phyloP scores from a whole-genome alignment of 2,329 filamentous ascomycete genomes.

The Drechslera avenae region DNA sequence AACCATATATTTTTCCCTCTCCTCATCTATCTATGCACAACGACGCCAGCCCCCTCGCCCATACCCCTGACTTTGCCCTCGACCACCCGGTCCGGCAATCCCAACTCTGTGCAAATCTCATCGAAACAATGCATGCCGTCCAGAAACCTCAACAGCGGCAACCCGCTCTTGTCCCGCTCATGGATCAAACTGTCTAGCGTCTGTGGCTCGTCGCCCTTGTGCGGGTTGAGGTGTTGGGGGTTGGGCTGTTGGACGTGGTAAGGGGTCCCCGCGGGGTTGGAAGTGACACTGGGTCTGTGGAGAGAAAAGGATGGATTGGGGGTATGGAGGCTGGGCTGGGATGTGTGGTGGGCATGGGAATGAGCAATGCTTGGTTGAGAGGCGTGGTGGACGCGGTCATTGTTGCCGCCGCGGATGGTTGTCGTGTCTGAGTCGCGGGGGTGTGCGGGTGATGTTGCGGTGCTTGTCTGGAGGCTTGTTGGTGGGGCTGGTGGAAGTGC shows the following conservation, averaged over 20 bases:
- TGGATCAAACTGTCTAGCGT: constrained; percentile 22
- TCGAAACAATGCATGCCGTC: constrained; percentile 80
- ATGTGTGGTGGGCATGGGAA: too few relatives aligned
- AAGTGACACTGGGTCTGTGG: constrained; percentile 26
- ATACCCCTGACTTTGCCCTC: constrained; percentile 66
- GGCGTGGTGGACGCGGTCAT: constrained; percentile 12
- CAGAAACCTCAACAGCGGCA: constrained; percentile 67
- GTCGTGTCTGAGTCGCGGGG: constrained; percentile 26
- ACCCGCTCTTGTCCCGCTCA: constrained; percentile 23
- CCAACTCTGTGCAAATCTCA: constrained; percentile 79
- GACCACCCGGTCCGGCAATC: constrained; percentile 71
- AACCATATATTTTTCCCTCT: too few relatives aligned
- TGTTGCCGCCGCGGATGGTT: constrained; percentile 25
- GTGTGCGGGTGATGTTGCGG: constrained; percentile 21
- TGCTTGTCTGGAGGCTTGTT: constrained; percentile 29
- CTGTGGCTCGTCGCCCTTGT: constrained; percentile 15
- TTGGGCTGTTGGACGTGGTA: constrained; percentile 7
- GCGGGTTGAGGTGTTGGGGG: constrained; percentile 7
- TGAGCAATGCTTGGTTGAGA: constrained; percentile 3
- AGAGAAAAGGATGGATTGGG: constrained; percentile 26
- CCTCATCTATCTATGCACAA: constrained; percentile 33
- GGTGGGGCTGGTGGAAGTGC: constrained; percentile 34
- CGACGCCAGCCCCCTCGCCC: constrained; percentile 41
- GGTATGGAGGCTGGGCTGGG: constrained; percentile 12
- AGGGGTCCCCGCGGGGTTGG: constrained; percentile 15